Evolutionary conservation across 2,329 filamentous ascomycete species (phyloP).

Genomic region (Plenodomus biglobosus): DNA sequence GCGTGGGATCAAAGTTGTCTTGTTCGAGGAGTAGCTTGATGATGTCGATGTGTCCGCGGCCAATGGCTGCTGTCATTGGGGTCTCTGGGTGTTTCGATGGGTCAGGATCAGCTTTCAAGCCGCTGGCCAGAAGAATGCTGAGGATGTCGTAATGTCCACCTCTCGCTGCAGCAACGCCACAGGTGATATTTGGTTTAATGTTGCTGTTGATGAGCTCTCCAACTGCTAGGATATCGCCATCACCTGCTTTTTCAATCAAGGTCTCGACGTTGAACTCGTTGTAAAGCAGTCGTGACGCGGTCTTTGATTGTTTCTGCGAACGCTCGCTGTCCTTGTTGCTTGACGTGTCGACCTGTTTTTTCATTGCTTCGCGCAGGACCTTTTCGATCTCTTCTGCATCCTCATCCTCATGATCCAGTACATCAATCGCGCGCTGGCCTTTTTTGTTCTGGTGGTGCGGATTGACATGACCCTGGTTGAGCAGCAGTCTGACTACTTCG

Average conservation of each 20-base stretch:
- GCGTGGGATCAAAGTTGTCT: conserved; percentile 78
- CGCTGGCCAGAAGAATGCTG: conserved; percentile 63
- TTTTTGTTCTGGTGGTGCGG: conserved; percentile 89
- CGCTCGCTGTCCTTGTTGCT: conserved; percentile 51
- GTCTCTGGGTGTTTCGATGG: conserved; percentile 83
- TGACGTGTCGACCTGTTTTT: conserved; percentile 49
- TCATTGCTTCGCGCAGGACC: conserved; percentile 62
- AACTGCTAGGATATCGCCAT: conserved; percentile 53
- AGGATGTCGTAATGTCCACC: conserved; percentile 89
- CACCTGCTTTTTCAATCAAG: conserved; percentile 51
- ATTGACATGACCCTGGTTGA: conserved; percentile 80
- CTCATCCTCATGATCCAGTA: conserved; percentile 73
- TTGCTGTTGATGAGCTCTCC: conserved; percentile 52
- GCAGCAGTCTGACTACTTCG: conserved; percentile 79
- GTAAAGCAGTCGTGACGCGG: conserved; percentile 50
- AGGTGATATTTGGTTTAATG: conserved; percentile 72
- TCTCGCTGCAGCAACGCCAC: conserved; percentile 86
- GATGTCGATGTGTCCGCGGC: conserved; percentile 81
- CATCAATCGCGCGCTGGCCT: conserved; percentile 86
- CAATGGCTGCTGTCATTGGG: conserved; percentile 91
- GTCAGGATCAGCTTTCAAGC: conserved; percentile 54
- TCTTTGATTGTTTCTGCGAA: conserved; percentile 37
- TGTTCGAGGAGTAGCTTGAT: conserved; percentile 78
- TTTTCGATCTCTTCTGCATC: conserved; percentile 81
- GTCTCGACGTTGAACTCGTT: conserved; percentile 54